Base-by-base conservation (phyloP, 2,329 filamentous ascomycete genomes). In the Fusarium odoratissimum region DNA sequence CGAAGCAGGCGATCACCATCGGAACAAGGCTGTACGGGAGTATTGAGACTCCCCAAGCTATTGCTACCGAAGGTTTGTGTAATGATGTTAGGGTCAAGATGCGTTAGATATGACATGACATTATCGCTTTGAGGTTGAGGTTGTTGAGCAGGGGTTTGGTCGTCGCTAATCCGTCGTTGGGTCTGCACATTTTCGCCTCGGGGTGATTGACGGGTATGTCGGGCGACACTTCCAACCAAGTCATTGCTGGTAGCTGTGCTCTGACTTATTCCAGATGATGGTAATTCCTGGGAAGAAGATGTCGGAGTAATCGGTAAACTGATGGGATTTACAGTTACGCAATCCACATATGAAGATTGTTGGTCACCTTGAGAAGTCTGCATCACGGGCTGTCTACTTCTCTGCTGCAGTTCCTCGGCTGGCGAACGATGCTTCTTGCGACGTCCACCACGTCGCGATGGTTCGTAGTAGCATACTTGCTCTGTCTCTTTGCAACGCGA, bases 391-490 rank as follows among this genome's bases (percentile, higher is more conserved):
- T 60, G 57, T 17, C 42, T 37, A n/a, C 25, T 38, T 8, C 28
- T 54, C 13, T 48, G 62, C 6, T 60, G 64, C 0, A 49, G 14
- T 2, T 67, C 63, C 4, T 49, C 28, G 3, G 30, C 33, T 9
- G 52, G 44, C 3, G 55, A 52, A 4, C 41, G 65, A 42, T 61
- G 55, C 31, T 68, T 64, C 30, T 75, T 75, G 12, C 73, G 61
- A 1, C 73, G 64, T 23, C 72, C 73, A 6, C 74, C 74, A 2
- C 74, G 74, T 13, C 74, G 72, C 49, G 74, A 76, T 11, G 74
- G 74, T 17, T 76, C 69, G 11, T 76, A 76, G 9, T 64, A 63
- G 58, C 74, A 76, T 6, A 62, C 38, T 9, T 54, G 55, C 1
- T 52, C 60, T 1, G 63, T 55, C 17, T 73, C 62, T 25, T 46